Evolutionary conservation across 2,329 filamentous ascomycete species (phyloP), one percentile per base, ranked within the genome.

Genomic region (Alternaria sp.): DNA sequence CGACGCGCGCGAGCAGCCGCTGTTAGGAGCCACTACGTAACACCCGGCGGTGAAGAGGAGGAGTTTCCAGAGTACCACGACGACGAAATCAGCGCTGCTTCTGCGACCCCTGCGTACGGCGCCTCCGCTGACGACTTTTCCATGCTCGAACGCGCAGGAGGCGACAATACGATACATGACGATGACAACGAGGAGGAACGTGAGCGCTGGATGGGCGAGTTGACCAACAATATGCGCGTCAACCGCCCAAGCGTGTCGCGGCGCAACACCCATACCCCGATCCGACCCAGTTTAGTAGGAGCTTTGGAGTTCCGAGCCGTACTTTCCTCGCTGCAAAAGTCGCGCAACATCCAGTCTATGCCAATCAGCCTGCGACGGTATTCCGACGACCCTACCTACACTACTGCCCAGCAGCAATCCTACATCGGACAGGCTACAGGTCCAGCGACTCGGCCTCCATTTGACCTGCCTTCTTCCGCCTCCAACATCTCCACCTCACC

Each of bases 261-360:
- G 69, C 90, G 90, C 68, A 93, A 86, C 50, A 89, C 93, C 3
- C 87, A 94, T 64, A 95, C 90, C 7, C 92, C 94, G 0, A 97
- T 99, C 66, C 87, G 96, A 46, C 95, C 96, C 2, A 98, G 96
- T 83, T 83, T 99, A 50, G 91, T 99, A 4, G 96, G 96, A 46
- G 96, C 93, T 9, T 84, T 99, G 61, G 96, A 99, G 80, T 99
- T 99, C 72, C 88, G 94, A 71, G 95, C 95, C 3, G 91, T 97
- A 4, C 83, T 99, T 49, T 91, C 92, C n/a, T 94, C 94, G 3
- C 82, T 99, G 60, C 90, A 96, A 73, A 92, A 90, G 68, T 92
- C 93, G 60, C 88, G 92, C 74, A 96, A 93, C 67, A 87, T 92
- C 25, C 89, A 90, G 71, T 86, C 91, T 18, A 87, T 89, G 46